Evolutionary conservation across 345 rosid species (phyloP).

Genomic region (Salix brachista): DNA sequence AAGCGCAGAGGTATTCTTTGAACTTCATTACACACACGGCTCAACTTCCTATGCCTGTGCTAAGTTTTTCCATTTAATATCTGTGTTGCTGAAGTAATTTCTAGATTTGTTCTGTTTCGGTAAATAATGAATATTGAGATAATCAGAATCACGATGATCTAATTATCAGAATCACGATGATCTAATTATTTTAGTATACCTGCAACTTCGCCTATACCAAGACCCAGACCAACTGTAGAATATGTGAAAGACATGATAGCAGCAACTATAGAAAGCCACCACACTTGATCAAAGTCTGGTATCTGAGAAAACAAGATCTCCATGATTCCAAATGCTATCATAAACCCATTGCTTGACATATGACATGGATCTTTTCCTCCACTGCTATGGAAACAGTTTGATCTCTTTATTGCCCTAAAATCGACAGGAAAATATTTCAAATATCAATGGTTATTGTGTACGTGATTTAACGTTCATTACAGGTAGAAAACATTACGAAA

Average conservation of each 20-base stretch:
- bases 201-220: conserved; percentile 66
- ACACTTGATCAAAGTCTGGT: conserved; percentile 71
- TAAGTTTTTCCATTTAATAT: too few species aligned
- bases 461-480: too few species aligned
- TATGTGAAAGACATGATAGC: conserved; percentile 86
- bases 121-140: too few species aligned
- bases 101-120: too few species aligned
- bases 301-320: conserved; percentile 79
- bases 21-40: too few species aligned
- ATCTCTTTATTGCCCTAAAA: conserved; percentile 72
- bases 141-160: neutral
- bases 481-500: neutral
- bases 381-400: conserved; percentile 70
- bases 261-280: conserved; percentile 84
- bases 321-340: conserved; percentile 67
- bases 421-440: neutral
- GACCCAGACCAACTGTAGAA: conserved; percentile 63
- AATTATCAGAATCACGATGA: neutral
- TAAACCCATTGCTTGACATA: conserved; percentile 68
- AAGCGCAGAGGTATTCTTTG: too few species aligned
- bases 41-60: too few species aligned
- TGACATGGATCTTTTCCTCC: conserved; percentile 65
- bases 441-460: too few species aligned
- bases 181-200: conserved; percentile 14
- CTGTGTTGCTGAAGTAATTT: too few species aligned